Percentiles rank a stretch among this genome's conserved stretches.
These are phyloP conservation scores for Hericium rajendrae DNA, from an alignment of 768 basidiomycete species.

Conservation along the genomic window DNA sequence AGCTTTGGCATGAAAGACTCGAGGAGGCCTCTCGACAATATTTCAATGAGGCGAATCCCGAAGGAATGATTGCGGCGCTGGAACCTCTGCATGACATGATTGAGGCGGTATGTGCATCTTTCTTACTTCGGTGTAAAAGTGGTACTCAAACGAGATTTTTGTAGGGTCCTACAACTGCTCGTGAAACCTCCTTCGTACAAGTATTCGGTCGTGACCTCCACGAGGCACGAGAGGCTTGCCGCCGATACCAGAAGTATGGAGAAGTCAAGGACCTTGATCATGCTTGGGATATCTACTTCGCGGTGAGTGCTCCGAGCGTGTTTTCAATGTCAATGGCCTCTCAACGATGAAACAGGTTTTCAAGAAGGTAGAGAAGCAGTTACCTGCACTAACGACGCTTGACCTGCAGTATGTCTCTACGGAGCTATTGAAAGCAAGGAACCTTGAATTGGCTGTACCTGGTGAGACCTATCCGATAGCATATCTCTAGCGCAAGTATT, in stretches of 20 bases:
- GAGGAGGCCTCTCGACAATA: slow-evolving; percentile 96
- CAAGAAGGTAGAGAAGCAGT: slow-evolving; percentile 90
- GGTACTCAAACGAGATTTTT: slow-evolving; percentile 2
- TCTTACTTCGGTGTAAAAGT: background rate
- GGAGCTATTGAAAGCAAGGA: slow-evolving; percentile 74
- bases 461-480: slow-evolving; percentile 34
- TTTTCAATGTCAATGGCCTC: background rate
- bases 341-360: slow-evolving; percentile 54
- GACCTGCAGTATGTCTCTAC: slow-evolving; percentile 98
- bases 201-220: slow-evolving; percentile 87
- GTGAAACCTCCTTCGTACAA: slow-evolving; percentile 92
- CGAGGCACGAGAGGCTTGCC: slow-evolving; percentile 87
- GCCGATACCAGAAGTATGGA: slow-evolving; percentile 75
- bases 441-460: slow-evolving; percentile 92
- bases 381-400: slow-evolving; percentile 79
- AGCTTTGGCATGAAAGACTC: slow-evolving; percentile 96
- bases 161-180: slow-evolving; percentile 86
- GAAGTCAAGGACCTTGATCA: slow-evolving; percentile 88
- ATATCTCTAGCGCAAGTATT: too few relatives aligned
- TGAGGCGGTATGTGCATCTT: slow-evolving; percentile 52
- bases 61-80: slow-evolving; percentile 90
- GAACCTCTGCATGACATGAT: slow-evolving; percentile 91
- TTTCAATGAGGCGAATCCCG: slow-evolving; percentile 94
- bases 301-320: slow-evolving; percentile 36
- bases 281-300: slow-evolving; percentile 99